These are phyloP conservation scores for Monilinia laxa DNA, from an alignment of 2,329 filamentous ascomycete species.

Conservation along the genomic window DNA sequence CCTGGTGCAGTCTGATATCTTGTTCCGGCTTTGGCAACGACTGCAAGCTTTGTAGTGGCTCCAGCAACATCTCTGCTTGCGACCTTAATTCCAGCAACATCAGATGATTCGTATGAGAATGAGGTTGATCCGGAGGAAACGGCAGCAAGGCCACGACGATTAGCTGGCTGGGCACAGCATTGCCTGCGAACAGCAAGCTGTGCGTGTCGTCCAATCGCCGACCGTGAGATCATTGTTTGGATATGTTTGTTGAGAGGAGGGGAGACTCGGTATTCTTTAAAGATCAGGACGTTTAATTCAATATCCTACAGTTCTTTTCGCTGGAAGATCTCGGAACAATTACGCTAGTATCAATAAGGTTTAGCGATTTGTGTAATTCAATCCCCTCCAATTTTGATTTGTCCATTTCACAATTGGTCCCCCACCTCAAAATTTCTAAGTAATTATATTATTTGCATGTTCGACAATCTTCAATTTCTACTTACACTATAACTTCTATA, in stretches of 20 bases:
- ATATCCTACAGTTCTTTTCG: slow-evolving; percentile 29
- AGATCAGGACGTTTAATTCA: slow-evolving; percentile 18
- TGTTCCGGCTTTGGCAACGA: slow-evolving; percentile 93
- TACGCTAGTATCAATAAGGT: slow-evolving; percentile 4
- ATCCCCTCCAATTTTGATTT: slow-evolving; percentile 20
- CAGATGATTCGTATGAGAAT: slow-evolving; percentile 83
- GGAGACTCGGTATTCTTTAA: slow-evolving; percentile 28
- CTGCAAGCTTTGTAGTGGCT: slow-evolving; percentile 83
- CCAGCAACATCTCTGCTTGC: slow-evolving; percentile 86
- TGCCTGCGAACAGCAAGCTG: slow-evolving; percentile 60
- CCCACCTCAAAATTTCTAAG: slow-evolving; percentile 24
- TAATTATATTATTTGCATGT: slow-evolving; percentile 8
- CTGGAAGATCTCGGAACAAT: slow-evolving; percentile 26
- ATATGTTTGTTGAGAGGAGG: slow-evolving; percentile 43
- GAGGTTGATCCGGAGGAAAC: slow-evolving; percentile 66
- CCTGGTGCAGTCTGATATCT: slow-evolving; percentile 89
- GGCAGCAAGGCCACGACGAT: slow-evolving; percentile 62
- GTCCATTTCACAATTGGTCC: slow-evolving; percentile 14
- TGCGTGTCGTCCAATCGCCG: slow-evolving; percentile 62
- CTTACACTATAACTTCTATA: slow-evolving; percentile 4
- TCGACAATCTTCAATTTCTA: slow-evolving; percentile 20
- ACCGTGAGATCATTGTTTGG: slow-evolving; percentile 65
- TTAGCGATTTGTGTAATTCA: slow-evolving; percentile 8
- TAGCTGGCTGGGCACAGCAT: slow-evolving; percentile 55
- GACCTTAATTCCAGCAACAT: slow-evolving; percentile 82